These are phyloP conservation scores for Candida hungchunana DNA, from an alignment of 805 yeast genomes.

Conservation along the genomic window DNA sequence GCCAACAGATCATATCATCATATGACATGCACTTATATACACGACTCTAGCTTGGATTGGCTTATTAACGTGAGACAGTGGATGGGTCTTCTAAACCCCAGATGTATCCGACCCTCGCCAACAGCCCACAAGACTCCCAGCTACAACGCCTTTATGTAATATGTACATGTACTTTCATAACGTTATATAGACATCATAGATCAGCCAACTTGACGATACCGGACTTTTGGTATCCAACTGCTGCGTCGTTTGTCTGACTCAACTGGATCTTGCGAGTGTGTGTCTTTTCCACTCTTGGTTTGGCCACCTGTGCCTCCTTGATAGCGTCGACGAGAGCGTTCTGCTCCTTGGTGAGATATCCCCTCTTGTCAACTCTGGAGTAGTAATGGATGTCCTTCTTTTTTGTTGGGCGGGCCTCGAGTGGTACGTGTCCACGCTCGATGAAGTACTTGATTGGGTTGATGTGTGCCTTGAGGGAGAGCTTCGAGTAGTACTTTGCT, in stretches of 20 bases:
- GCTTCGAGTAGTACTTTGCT: constrained; percentile 62
- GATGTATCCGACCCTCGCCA: neutral
- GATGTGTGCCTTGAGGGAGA: constrained; percentile 72
- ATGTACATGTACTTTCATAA: constrained; percentile 9
- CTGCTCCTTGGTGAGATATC: constrained; percentile 54
- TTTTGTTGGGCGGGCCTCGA: constrained; percentile 80
- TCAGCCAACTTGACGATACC: constrained; percentile 24
- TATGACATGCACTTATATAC: too few species aligned
- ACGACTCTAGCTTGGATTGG: too few species aligned
- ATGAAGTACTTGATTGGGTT: constrained; percentile 65
- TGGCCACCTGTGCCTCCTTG: constrained; percentile 15
- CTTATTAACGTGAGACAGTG: too few species aligned
- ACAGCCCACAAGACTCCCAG: neutral
- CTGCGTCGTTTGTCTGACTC: constrained; percentile 18
- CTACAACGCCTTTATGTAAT: neutral
- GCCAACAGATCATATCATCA: too few species aligned
- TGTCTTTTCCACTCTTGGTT: constrained; percentile 11
- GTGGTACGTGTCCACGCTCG: constrained; percentile 75
- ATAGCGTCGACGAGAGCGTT: constrained; percentile 23
- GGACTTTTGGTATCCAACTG: constrained; percentile 21
- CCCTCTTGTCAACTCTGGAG: constrained; percentile 65
- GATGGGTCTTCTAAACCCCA: neutral
- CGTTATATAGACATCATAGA: constrained; percentile 3
- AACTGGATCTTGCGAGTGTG: constrained; percentile 11
- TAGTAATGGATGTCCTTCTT: constrained; percentile 79